Percentiles rank a stretch among this genome's conserved stretches.
Evolutionary conservation across 805 yeast genomes (phyloP).

Genomic region (Hermanozyma aechmeae): DNA sequence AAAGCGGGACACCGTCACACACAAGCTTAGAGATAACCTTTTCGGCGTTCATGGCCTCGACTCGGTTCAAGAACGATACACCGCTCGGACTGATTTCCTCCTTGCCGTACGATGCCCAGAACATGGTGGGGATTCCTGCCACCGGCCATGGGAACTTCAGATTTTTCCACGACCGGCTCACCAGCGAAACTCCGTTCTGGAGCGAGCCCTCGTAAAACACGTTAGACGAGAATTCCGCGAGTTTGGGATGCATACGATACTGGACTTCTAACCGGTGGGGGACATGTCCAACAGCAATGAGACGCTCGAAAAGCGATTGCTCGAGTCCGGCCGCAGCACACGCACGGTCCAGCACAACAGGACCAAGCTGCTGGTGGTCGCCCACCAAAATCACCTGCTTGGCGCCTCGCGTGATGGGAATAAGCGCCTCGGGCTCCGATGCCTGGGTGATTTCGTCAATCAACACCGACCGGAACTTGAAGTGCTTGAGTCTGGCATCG

Average conservation of each 20-base stretch:
- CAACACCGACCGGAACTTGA: constrained; percentile 66
- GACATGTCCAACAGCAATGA: constrained; percentile 70
- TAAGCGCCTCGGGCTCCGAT: constrained; percentile 83
- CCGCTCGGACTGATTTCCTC: constrained; percentile 84
- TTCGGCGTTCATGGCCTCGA: constrained; percentile 86
- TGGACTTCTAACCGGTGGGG: constrained; percentile 88
- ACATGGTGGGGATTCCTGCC: constrained; percentile 82
- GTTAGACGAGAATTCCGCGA: constrained; percentile 82
- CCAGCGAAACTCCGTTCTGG: constrained; percentile 84
- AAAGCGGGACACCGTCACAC: constrained; percentile 72
- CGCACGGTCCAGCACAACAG: constrained; percentile 69
- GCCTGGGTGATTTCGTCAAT: constrained; percentile 95
- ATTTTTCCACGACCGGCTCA: constrained; percentile 47
- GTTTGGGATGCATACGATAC: constrained; percentile 88
- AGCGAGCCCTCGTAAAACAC: constrained; percentile 89
- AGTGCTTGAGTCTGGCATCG: constrained; percentile 51
- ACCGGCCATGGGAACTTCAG: constrained; percentile 89
- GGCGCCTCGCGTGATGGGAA: constrained; percentile 84
- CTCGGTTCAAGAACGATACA: constrained; percentile 71
- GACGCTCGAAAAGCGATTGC: constrained; percentile 82
- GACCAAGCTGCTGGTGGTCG: constrained; percentile 94
- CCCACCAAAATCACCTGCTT: constrained; percentile 87
- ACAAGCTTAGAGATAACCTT: constrained; percentile 55
- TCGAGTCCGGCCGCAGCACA: constrained; percentile 83
- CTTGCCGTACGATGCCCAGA: constrained; percentile 83